A percentile compares a stretch with the other conserved stretches of the same genome.
Conservation (phyloP, 2,329 filamentous ascomycete genomes). For the Scytalidium sp. region DNA sequence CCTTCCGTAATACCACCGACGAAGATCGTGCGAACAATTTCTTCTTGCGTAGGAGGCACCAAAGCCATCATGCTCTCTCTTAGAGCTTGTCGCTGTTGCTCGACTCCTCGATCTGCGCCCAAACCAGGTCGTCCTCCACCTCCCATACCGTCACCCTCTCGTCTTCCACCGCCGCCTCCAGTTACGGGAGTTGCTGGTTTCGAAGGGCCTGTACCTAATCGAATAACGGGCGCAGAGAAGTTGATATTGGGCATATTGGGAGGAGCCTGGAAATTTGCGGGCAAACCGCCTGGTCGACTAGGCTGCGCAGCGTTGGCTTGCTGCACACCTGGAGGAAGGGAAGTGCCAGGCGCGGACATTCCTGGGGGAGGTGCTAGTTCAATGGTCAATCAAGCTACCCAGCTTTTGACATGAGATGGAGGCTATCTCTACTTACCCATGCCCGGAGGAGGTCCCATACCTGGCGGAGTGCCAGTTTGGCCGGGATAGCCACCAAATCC, state of each 20-base stretch:
- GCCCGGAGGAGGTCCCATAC: slow-evolving; percentile 76
- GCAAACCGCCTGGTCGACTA: slow-evolving; percentile 77
- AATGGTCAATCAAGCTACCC: slow-evolving; percentile 10
- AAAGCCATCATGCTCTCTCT: slow-evolving; percentile 69
- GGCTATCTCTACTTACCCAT: slow-evolving; percentile 59
- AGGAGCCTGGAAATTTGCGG: slow-evolving; percentile 81
- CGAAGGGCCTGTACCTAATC: slow-evolving; percentile 75
- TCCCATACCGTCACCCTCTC: slow-evolving; percentile 41
- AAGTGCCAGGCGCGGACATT: slow-evolving; percentile 79
- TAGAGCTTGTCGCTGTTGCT: slow-evolving; percentile 62
- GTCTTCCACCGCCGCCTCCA: slow-evolving; percentile 38
- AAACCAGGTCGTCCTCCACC: slow-evolving; percentile 34
- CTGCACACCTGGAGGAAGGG: slow-evolving; percentile 73
- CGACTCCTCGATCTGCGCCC: slow-evolving; percentile 48
- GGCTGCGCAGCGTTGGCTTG: slow-evolving; percentile 71
- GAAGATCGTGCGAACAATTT: slow-evolving; percentile 89
- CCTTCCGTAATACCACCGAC: slow-evolving; percentile 82
- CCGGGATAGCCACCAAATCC: slow-evolving; percentile 70
- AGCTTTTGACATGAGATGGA: slow-evolving; percentile 2
- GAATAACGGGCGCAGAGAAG: slow-evolving; percentile 94
- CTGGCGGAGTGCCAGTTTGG: slow-evolving; percentile 52
- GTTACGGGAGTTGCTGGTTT: slow-evolving; percentile 48
- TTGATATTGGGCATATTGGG: slow-evolving; percentile 96
- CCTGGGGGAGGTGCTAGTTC: slow-evolving; percentile 69
- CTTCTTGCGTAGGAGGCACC: slow-evolving; percentile 81